A percentile compares a stretch with the other conserved stretches of the same genome.
These are phyloP conservation scores for Hyphopichia khmerensis DNA, from an alignment of 1,139 yeast species.

Conservation along the genomic window DNA sequence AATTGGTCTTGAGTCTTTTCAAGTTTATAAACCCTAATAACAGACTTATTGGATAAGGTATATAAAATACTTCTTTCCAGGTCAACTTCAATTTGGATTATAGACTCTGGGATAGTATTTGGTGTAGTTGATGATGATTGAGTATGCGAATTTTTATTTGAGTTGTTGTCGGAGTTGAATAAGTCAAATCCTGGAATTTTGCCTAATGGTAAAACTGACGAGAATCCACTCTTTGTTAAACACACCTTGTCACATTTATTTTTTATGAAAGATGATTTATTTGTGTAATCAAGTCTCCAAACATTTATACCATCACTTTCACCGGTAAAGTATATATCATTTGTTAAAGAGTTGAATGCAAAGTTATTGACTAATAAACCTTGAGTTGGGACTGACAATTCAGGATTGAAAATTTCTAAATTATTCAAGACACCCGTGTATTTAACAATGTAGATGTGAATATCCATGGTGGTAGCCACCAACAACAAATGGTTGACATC, in stretches of 20 bases:
- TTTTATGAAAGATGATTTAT: constrained; percentile 83
- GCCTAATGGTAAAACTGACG: constrained; percentile 54
- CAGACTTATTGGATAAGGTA: constrained; percentile 78
- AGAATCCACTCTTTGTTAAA: constrained; percentile 65
- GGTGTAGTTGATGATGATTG: constrained; percentile 13
- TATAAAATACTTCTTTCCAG: constrained; percentile 74
- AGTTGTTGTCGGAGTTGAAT: constrained; percentile 18
- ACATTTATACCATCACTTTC: constrained; percentile 72
- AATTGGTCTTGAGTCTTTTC: constrained; percentile 36
- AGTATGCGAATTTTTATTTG: constrained; percentile 10
- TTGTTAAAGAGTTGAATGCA: constrained; percentile 57
- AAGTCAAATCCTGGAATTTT: constrained; percentile 46
- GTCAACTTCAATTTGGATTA: constrained; percentile 70
- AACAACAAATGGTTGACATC: constrained; percentile 71
- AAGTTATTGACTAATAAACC: constrained; percentile 75
- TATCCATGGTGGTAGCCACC: constrained; percentile 77
- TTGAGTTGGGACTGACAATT: constrained; percentile 73
- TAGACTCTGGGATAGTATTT: constrained; percentile 51
- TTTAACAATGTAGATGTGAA: constrained; percentile 75
- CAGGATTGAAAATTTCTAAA: constrained; percentile 77
- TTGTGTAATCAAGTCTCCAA: constrained; percentile 88
- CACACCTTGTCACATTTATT: constrained; percentile 83
- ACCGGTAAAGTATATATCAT: constrained; percentile 83
- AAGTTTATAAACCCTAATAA: constrained; percentile 76
- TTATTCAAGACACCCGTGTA: constrained; percentile 49